A percentile compares a stretch with the other conserved stretches of the same genome.
phyloP scores from a whole-genome alignment of 108 stramenopile genomes.

The Skeletonema grethae region DNA sequence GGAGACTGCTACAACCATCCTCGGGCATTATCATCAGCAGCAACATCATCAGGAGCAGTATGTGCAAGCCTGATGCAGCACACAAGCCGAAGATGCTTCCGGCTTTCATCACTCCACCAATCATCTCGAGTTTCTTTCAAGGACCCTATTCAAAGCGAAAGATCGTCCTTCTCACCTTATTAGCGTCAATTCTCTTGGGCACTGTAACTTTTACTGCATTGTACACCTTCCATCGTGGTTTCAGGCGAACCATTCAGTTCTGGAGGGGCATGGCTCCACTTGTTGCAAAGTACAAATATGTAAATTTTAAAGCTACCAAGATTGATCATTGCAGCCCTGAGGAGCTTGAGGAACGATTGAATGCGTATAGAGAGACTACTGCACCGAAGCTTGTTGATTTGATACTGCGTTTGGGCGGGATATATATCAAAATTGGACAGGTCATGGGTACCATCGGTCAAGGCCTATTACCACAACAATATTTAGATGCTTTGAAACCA shows the following conservation, averaged over 20 bases:
- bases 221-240: conserved; percentile 45
- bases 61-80: background rate
- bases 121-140: conserved; percentile 1
- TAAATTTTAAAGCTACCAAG: conserved; percentile 22
- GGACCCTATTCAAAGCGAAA: conserved; percentile 24
- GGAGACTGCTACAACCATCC: background rate
- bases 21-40: too few relatives aligned
- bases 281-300: conserved; percentile 22
- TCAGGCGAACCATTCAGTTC: conserved; percentile 49
- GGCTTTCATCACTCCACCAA: conserved; percentile 16
- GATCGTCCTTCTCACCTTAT: conserved; percentile 5
- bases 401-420: conserved; percentile 65
- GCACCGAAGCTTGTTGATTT: conserved; percentile 45
- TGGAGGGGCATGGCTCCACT: conserved; percentile 44
- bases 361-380: conserved; percentile 17
- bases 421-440: conserved; percentile 81
- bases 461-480: conserved; percentile 33
- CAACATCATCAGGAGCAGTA: too few relatives aligned
- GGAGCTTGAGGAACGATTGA: conserved; percentile 37
- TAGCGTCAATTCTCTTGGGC: conserved; percentile 11
- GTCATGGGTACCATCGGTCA: conserved; percentile 43
- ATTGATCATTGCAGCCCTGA: conserved; percentile 31
- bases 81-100: background rate
- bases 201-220: conserved; percentile 25
- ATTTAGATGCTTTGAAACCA: conserved; percentile 61